Percentiles rank a stretch among this genome's conserved stretches.
These are phyloP conservation scores for Binderoboletus segoi DNA, from an alignment of 1,284 basidiomycete genomes.

Conservation along the genomic window DNA sequence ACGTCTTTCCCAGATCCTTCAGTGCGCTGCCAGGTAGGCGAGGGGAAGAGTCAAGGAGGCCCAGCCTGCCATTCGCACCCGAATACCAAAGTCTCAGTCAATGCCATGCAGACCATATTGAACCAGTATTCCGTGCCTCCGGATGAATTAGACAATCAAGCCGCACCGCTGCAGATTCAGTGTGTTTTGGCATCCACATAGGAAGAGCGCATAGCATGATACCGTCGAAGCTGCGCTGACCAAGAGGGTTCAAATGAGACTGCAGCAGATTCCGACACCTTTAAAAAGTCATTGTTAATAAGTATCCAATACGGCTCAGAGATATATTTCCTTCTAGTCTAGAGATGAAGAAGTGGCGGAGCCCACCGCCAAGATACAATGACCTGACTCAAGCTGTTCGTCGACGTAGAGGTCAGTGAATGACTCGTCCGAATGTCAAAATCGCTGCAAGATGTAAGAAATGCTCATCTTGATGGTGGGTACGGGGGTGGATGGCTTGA, in stretches of 20 bases:
- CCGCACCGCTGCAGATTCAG: no score
- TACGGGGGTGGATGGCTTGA: slow-evolving; percentile 1
- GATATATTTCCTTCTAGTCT: neutral
- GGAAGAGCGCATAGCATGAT: no score
- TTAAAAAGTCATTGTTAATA: neutral
- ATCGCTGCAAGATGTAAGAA: neutral
- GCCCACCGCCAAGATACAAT: no score
- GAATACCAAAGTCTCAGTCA: no score
- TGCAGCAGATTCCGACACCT: neutral
- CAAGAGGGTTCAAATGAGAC: neutral
- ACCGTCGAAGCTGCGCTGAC: neutral
- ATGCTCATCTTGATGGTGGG: neutral
- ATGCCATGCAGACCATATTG: no score
- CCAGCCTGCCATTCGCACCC: no score
- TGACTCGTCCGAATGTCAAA: neutral
- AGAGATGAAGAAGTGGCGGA: neutral
- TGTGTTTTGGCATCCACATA: no score
- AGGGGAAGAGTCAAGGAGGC: no score
- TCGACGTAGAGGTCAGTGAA: neutral
- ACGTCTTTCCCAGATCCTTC: no score
- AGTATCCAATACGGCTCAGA: neutral
- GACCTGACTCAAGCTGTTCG: neutral
- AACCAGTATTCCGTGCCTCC: no score
- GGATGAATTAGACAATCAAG: no score
- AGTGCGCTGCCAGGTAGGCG: no score